These are phyloP conservation scores for Symbiodinium natans DNA, from an alignment of 73 alveolate genomes.

Conservation along the genomic window DNA sequence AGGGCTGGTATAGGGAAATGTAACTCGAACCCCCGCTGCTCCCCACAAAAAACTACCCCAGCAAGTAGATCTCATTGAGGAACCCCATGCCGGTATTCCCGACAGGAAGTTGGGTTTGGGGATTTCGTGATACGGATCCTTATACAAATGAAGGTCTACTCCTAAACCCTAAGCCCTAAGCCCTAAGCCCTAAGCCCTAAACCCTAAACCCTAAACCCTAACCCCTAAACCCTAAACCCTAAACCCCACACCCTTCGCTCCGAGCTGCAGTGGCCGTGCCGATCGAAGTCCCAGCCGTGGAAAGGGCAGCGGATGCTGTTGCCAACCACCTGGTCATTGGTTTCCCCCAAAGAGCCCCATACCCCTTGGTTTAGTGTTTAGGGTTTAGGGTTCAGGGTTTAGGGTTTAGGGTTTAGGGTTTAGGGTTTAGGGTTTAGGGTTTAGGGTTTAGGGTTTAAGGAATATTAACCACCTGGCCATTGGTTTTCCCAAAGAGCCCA, in stretches of 20 bases:
- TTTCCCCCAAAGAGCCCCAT: too few relatives aligned
- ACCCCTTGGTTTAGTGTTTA: background rate
- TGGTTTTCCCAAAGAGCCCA: too few relatives aligned
- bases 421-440: background rate
- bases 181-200: background rate
- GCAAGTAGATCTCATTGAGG: too few relatives aligned
- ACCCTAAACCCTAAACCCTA: background rate
- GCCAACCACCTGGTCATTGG: conserved; percentile 46
- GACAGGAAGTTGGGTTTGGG: too few relatives aligned
- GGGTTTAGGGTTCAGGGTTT: background rate
- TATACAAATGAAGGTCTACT: too few relatives aligned
- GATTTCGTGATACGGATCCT: too few relatives aligned
- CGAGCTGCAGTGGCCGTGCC: conserved; percentile 34
- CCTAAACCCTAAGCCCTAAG: background rate
- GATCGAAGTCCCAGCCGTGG: conserved; percentile 85
- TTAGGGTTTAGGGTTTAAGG: background rate
- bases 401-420: background rate
- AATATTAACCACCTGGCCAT: too few relatives aligned
- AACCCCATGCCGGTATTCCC: too few relatives aligned
- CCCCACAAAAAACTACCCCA: too few relatives aligned
- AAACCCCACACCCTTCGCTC: background rate
- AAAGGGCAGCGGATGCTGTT: conserved; percentile 85
- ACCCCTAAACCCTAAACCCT: conserved; percentile 5
- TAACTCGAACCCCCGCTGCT: too few relatives aligned
- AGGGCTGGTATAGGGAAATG: too few relatives aligned